phyloP scores from a whole-genome alignment of 768 basidiomycete species.

The Suillus tomentosus region DNA sequence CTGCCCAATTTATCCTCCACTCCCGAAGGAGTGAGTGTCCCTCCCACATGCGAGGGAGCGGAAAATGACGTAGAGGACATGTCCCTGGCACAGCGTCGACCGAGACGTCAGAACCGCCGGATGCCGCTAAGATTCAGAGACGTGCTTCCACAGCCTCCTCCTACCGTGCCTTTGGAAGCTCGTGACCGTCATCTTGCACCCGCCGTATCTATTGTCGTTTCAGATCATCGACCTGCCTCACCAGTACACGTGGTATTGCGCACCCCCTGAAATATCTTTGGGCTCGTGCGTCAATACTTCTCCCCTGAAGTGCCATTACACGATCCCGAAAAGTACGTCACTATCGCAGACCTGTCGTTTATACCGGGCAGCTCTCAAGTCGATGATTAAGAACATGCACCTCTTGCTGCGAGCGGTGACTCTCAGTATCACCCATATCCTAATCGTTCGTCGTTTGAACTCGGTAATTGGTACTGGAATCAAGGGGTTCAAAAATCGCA shows the following conservation, averaged over 20 bases:
- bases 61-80: neutral
- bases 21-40: no score
- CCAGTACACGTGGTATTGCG: neutral
- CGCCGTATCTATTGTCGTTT: neutral
- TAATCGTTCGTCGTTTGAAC: neutral
- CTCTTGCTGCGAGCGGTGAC: neutral
- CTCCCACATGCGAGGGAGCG: no score
- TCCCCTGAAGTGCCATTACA: neutral
- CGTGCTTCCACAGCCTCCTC: neutral
- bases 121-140: neutral
- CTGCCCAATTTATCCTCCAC: no score
- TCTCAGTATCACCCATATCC: neutral
- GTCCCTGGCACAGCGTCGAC: neutral
- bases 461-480: neutral
- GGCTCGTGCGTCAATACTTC: neutral
- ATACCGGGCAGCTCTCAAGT: neutral
- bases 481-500: neutral
- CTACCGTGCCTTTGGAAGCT: neutral
- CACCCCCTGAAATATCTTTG: neutral
- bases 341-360: neutral
- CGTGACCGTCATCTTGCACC: neutral
- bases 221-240: neutral
- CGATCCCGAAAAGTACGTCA: neutral
- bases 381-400: neutral
- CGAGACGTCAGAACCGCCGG: neutral